Evolutionary conservation across 2,329 filamentous ascomycete genomes (phyloP), one percentile per base, ranked within the genome.

Genomic region (Colletotrichum sp.): DNA sequence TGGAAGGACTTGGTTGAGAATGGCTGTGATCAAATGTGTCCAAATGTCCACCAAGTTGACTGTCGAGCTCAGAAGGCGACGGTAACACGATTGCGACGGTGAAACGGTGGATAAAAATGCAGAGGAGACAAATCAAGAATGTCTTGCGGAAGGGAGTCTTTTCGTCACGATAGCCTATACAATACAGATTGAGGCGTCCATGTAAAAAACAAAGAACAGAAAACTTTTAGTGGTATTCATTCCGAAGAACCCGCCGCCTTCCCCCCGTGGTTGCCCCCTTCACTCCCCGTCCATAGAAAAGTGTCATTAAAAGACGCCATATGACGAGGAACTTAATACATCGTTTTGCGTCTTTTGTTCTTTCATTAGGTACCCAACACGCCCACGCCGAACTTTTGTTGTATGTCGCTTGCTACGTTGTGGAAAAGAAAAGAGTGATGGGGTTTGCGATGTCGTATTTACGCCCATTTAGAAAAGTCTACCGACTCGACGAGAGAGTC

Each of bases 391-490:
- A 63, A 67, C 38, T 65, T 71, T 66, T 43, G 28, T 38, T 72
- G 26, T 63, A 18, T 66, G 36, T 13, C 15, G 24, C 52, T 72
- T 30, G 60, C 60, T 36, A 38, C 30, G 6, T 38, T 32, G 9
- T 48, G 21, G 32, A 61, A 57, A 24, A 36, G 26, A 24, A 63
- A 26, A 48, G 30, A 38, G 77, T 77, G 61, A 71, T 30, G 13
- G 32, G 8, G n/a, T 9, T 13, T 48, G 34, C 16, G 13, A 24
- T 67, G 66, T 52, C n/a, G 43, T 38, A 36, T 71, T 81, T 74
- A 85, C 24, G 82, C 83, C 85, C 84, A 85, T 77, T 84, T 84
- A 16, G 85, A 85, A 70, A 85, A 86, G 74, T 85, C 85, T 18
- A 85, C 82, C 58, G 84, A 84, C 63, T 86, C 84, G 15, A 84